Evolutionary conservation across 176 grass and related monocot genomes (phyloP).

Genomic region (Triticum turgidum): DNA sequence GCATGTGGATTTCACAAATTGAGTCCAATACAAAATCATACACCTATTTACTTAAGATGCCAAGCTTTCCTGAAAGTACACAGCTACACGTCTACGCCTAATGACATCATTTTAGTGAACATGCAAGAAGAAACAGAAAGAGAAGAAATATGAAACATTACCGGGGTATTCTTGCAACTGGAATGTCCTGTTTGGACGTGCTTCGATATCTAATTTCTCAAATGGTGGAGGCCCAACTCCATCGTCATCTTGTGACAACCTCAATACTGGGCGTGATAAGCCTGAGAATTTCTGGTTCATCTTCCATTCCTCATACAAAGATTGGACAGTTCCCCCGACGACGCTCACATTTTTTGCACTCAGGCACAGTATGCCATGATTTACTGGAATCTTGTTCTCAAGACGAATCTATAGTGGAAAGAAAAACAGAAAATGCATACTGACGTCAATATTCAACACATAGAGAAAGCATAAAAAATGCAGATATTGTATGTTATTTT

Average conservation of each 20-base stretch:
- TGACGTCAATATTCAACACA: not conserved
- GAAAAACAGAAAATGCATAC: not conserved
- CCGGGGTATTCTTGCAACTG: slow-evolving; percentile 37
- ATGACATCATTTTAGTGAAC: not conserved
- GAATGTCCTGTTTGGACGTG: slow-evolving; percentile 20
- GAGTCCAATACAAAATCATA: not conserved
- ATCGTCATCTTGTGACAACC: slow-evolving; percentile 64
- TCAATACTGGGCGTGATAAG: slow-evolving; percentile 55
- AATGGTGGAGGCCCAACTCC: slow-evolving; percentile 74
- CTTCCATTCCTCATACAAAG: slow-evolving; percentile 79
- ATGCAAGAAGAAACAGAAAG: slow-evolving; percentile 14
- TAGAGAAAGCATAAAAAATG: not conserved
- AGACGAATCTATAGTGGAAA: slow-evolving; percentile 50
- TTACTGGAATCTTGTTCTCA: slow-evolving; percentile 69
- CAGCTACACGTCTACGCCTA: not conserved
- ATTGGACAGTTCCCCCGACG: slow-evolving; percentile 71
- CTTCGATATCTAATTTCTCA: slow-evolving; percentile 71
- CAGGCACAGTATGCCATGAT: slow-evolving; percentile 75
- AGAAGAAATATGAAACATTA: slow-evolving; percentile 28
- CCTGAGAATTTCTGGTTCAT: slow-evolving; percentile 86
- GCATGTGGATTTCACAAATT: not conserved
- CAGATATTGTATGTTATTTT: not conserved
- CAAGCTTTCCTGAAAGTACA: slow-evolving; percentile 5
- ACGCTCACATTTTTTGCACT: slow-evolving; percentile 56
- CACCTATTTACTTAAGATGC: not conserved